Evolutionary conservation across 1,284 basidiomycete genomes (phyloP).

Genomic region (Volvariella surrecta): DNA sequence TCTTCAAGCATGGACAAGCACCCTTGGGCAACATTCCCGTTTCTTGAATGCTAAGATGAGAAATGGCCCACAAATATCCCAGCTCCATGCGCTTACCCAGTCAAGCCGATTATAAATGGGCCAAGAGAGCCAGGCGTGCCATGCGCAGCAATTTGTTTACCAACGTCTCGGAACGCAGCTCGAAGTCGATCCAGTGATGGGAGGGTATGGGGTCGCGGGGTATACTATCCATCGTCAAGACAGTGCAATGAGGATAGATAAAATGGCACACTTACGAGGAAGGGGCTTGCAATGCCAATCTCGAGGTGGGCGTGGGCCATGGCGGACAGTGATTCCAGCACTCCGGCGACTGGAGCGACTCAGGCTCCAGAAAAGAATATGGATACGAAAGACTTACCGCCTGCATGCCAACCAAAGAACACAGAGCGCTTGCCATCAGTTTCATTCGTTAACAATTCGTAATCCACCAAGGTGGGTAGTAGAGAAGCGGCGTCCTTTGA

Average conservation of each 20-base stretch:
- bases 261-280: slow-evolving; percentile 50
- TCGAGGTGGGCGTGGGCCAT: slow-evolving; percentile 75
- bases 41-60: slow-evolving; percentile 28
- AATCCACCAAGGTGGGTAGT: slow-evolving; percentile 66
- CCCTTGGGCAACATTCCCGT: slow-evolving; percentile 75
- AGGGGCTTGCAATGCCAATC: slow-evolving; percentile 73
- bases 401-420: slow-evolving; percentile 86
- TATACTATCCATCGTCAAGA: slow-evolving; percentile 39
- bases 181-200: slow-evolving; percentile 54
- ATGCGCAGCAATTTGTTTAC: slow-evolving; percentile 42
- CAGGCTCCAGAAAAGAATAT: background rate
- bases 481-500: slow-evolving; percentile 9
- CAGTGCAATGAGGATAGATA: background rate
- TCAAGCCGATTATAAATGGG: slow-evolving; percentile 76
- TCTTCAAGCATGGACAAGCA: slow-evolving; percentile 64
- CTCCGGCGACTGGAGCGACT: slow-evolving; percentile 59
- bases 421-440: slow-evolving; percentile 66
- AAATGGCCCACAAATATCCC: background rate
- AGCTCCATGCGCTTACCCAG: slow-evolving; percentile 55
- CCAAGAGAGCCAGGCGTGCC: slow-evolving; percentile 62
- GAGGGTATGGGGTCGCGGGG: slow-evolving; percentile 74
- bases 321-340: slow-evolving; percentile 71
- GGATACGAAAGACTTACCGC: slow-evolving; percentile 40
- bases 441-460: slow-evolving; percentile 65
- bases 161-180: slow-evolving; percentile 48